Base-by-base conservation (phyloP, 805 yeast genomes). In the Pichia paraexigua region DNA sequence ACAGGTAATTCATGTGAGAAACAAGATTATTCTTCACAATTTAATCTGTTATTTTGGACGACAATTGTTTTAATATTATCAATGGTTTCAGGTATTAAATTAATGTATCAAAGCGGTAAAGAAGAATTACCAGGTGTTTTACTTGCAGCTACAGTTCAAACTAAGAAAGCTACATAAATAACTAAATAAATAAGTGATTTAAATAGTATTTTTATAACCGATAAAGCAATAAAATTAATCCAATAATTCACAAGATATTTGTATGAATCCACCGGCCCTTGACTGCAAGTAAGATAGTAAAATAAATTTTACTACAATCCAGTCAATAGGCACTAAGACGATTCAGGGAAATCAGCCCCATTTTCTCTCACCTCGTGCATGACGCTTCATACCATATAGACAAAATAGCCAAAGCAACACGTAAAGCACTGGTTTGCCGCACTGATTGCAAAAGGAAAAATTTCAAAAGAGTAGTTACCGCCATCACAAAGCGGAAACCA, bases 381-480 rank as follows among this genome's bases (percentile, higher is more conserved):
- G 87, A 81, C 86, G 80, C 85, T 75, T 77, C 64, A 46, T 39
- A 28, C 43, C 51, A 47, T 46, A 46, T 40, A 65, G 62, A 25
- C 66, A 66, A 65, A 64, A 63, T 66, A 66, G 71, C 61, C 68
- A 50, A 79, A 78, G 85, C 86, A 82, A 82, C 87, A 82, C 87
- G 87, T 48, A 47, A 53, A 77, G 82, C 79, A 82, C 79, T 77
- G 83, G 87, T 78, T 79, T 76, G 79, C 84, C 87, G 84, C 87
- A 83, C 87, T 78, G 67, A 62, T 68, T 66, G 62, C 60, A 44
- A 62, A 60, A 60, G 61, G 59, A 45, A 47, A 57, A 53, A 50
- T 46, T 44, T 39, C 46, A 49, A 43, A 53, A n/a, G 20, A n/a
- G 37, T 15, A 5, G 18, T 3, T 3, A n/a, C 11, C 7, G 12